Percentiles rank a stretch among this genome's conserved stretches.
Evolutionary conservation across 2,329 filamentous ascomycete species (phyloP).

Genomic region (Scedosporium dehoogii): DNA sequence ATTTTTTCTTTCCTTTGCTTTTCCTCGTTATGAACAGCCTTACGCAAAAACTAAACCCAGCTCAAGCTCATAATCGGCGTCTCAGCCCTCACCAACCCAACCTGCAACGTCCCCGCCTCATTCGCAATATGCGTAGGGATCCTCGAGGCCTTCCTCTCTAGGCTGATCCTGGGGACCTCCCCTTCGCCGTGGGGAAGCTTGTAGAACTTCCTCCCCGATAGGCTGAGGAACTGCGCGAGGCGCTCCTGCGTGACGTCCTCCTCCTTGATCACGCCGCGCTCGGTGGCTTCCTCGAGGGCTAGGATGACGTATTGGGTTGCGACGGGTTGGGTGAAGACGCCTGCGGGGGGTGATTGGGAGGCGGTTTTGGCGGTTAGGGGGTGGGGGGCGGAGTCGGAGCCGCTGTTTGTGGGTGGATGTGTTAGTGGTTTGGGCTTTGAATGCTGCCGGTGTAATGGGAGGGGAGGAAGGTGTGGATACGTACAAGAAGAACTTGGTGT

Average conservation of each 20-base stretch:
- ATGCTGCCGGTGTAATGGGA: background rate
- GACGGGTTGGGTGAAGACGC: constrained; percentile 71
- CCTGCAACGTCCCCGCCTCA: constrained; percentile 27
- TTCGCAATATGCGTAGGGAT: constrained; percentile 28
- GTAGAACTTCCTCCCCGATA: constrained; percentile 45
- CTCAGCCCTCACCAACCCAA: constrained; percentile 32
- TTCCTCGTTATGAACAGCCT: background rate
- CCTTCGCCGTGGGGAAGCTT: constrained; percentile 18
- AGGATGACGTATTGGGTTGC: constrained; percentile 54
- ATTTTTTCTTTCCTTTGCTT: background rate
- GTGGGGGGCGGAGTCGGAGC: constrained; percentile 57
- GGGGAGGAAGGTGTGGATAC: constrained; percentile 9
- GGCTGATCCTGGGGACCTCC: constrained; percentile 19
- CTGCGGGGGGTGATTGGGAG: constrained; percentile 48
- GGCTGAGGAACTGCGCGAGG: constrained; percentile 44
- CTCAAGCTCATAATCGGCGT: constrained; percentile 29
- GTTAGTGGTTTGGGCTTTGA: background rate
- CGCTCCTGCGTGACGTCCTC: constrained; percentile 43
- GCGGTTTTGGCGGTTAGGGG: constrained; percentile 45
- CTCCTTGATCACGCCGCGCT: constrained; percentile 39
- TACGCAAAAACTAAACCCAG: constrained; percentile 16
- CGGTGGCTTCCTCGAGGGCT: constrained; percentile 51
- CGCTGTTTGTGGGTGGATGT: constrained; percentile 17
- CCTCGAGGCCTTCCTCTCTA: constrained; percentile 30
- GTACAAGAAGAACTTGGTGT: constrained; percentile 64